These are phyloP conservation scores for Blastobotrys indianensis DNA, from an alignment of 1,139 yeast genomes.

Conservation along the genomic window DNA sequence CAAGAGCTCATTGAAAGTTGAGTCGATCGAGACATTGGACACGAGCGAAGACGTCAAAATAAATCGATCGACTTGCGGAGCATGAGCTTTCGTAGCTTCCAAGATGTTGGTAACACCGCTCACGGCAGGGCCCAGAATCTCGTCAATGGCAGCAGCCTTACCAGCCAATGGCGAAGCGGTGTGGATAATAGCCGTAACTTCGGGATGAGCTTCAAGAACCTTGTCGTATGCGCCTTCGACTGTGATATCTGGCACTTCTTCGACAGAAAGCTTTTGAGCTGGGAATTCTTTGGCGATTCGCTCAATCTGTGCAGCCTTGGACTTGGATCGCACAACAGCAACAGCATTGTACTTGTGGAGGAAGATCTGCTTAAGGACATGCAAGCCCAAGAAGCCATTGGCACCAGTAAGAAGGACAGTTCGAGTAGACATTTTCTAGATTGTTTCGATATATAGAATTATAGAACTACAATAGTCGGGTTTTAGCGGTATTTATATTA, in stretches of 20 bases:
- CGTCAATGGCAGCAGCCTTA: neutral
- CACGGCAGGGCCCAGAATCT: neutral
- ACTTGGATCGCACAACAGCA: conserved; percentile 52
- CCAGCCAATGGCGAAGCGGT: conserved; percentile 1
- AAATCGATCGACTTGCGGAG: conserved; percentile 1
- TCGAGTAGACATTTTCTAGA: too few species aligned
- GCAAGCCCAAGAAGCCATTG: conserved; percentile 52
- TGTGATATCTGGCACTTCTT: conserved; percentile 49
- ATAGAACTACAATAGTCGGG: too few species aligned
- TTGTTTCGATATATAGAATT: too few species aligned
- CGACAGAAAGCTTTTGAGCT: conserved; percentile 35
- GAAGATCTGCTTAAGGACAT: conserved; percentile 33
- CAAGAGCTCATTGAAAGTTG: too few species aligned
- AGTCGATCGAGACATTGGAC: neutral
- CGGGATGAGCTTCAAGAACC: neutral
- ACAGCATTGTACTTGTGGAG: conserved; percentile 45
- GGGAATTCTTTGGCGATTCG: conserved; percentile 35
- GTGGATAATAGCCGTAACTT: neutral
- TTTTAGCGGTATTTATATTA: too few species aligned
- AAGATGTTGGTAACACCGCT: neutral
- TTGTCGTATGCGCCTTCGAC: conserved; percentile 47
- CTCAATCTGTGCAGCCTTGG: conserved; percentile 39
- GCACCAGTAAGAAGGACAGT: conserved; percentile 50
- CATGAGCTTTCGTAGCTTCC: neutral
- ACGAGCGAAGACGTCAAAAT: conserved; percentile 1